Evolutionary conservation across 164 flowering plant species (phyloP).

Genomic region (Stephania cephalantha): DNA sequence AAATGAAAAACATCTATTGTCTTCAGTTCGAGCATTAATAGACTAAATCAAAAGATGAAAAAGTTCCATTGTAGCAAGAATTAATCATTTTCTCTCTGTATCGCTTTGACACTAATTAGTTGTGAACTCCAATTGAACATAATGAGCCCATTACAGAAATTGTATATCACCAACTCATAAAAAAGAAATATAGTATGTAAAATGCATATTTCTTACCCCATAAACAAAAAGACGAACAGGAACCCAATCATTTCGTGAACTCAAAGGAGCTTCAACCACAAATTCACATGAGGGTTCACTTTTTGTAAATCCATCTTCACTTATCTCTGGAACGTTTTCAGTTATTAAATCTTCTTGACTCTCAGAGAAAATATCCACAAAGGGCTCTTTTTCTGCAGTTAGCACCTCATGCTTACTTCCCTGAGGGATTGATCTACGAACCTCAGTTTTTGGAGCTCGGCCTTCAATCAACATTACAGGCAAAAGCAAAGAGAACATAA

Average conservation of each 20-base stretch:
- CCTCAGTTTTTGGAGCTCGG: conserved; percentile 54
- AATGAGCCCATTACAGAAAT: too few relatives aligned
- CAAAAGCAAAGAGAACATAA: neutral
- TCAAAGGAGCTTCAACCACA: conserved; percentile 20
- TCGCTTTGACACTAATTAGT: neutral
- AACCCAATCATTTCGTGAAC: conserved; percentile 21
- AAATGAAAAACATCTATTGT: too few relatives aligned
- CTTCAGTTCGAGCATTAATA: too few relatives aligned
- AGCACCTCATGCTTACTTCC: conserved; percentile 17
- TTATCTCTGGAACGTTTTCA: conserved; percentile 25
- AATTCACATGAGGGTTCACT: conserved; percentile 20
- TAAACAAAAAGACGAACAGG: conserved; percentile 53
- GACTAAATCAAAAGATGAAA: too few relatives aligned
- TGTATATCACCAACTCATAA: too few relatives aligned
- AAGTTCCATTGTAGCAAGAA: too few relatives aligned
- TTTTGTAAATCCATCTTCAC: conserved; percentile 15
- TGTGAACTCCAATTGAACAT: neutral
- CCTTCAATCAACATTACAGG: conserved; percentile 35
- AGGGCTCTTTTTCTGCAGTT: conserved; percentile 20
- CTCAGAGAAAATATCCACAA: conserved; percentile 13
- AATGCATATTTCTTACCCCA: conserved; percentile 54
- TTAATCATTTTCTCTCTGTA: too few relatives aligned
- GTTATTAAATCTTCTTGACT: conserved; percentile 18
- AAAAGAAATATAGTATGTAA: too few relatives aligned
- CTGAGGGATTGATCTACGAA: conserved; percentile 45